Evolutionary conservation across 768 basidiomycete species (phyloP).

Genomic region (Mycena leptocephala): DNA sequence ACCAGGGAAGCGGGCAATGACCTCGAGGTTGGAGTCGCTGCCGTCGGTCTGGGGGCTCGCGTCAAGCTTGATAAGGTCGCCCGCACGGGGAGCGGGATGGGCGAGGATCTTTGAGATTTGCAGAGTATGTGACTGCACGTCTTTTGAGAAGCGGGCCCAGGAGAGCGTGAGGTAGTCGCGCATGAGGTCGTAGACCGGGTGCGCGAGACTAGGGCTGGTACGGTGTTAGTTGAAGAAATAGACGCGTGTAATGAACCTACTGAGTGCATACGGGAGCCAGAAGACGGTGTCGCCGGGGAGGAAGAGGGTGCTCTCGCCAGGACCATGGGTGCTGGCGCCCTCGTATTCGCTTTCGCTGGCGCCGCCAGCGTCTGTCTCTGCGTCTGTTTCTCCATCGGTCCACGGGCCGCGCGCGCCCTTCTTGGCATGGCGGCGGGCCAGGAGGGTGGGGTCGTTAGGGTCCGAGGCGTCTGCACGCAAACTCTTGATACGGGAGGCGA

Average conservation of each 20-base stretch:
- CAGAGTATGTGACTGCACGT: constrained; percentile 93
- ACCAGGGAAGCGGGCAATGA: constrained; percentile 93
- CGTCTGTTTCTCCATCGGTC: constrained; percentile 83
- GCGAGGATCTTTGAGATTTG: constrained; percentile 92
- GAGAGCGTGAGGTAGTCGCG: constrained; percentile 96
- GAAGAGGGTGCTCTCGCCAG: constrained; percentile 92
- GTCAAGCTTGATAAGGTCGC: constrained; percentile 89
- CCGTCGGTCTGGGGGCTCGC: constrained; percentile 79
- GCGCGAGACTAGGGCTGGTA: constrained; percentile 90
- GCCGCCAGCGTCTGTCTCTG: constrained; percentile 82
- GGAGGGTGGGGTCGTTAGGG: constrained; percentile 64
- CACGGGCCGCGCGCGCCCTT: constrained; percentile 79
- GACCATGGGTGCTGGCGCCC: constrained; percentile 86
- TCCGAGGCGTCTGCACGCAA: constrained; percentile 71
- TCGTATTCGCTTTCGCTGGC: constrained; percentile 93
- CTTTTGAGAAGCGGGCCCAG: constrained; percentile 95
- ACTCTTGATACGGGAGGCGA: constrained; percentile 77
- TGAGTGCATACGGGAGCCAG: constrained; percentile 95
- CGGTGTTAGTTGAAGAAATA: constrained; percentile 25
- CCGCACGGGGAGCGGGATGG: constrained; percentile 90
- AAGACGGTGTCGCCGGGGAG: constrained; percentile 93
- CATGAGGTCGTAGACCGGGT: constrained; percentile 96
- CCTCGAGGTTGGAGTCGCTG: constrained; percentile 75
- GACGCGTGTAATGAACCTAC: constrained; percentile 60
- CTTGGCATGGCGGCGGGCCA: constrained; percentile 71